Evolutionary conservation across 2,329 filamentous ascomycete species (phyloP).

Genomic region (Colletotrichum somersetense): DNA sequence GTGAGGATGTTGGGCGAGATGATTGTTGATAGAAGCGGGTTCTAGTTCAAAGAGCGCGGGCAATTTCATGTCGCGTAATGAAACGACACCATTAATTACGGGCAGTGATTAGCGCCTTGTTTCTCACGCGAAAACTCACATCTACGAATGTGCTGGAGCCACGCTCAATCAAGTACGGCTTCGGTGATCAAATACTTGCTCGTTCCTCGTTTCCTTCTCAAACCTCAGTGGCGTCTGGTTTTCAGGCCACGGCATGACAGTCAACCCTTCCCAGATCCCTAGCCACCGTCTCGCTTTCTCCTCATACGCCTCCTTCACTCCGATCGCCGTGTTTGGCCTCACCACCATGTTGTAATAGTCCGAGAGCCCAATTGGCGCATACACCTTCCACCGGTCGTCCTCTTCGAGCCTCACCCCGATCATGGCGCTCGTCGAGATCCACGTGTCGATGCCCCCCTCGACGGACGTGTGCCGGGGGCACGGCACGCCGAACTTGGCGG

Average conservation of each 20-base stretch:
- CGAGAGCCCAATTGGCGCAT: conserved; percentile 52
- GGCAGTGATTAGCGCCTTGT: too few species aligned
- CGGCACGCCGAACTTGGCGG: conserved; percentile 48
- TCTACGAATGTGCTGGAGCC: not conserved
- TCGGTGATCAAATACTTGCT: not conserved
- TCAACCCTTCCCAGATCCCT: conserved; percentile 48
- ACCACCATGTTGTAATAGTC: conserved; percentile 53
- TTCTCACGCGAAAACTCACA: too few species aligned
- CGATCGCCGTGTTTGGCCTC: conserved; percentile 49
- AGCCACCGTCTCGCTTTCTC: conserved; percentile 51
- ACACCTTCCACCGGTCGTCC: conserved; percentile 50
- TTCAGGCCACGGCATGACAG: conserved; percentile 46
- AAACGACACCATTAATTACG: too few species aligned
- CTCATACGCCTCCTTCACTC: conserved; percentile 47
- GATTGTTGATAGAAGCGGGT: conserved; percentile 21
- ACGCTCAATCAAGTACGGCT: not conserved
- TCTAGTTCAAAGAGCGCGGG: not conserved
- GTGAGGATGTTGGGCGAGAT: conserved; percentile 35
- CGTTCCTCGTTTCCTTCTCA: too few species aligned
- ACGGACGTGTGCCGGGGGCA: conserved; percentile 49
- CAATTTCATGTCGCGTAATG: not conserved
- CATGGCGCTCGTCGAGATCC: conserved; percentile 53
- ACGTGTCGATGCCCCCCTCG: conserved; percentile 51
- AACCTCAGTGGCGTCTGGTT: conserved; percentile 12
- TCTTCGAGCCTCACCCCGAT: conserved; percentile 48